Evolutionary conservation across 2,329 filamentous ascomycete genomes (phyloP).

Genomic region (Xylaria multiplex): DNA sequence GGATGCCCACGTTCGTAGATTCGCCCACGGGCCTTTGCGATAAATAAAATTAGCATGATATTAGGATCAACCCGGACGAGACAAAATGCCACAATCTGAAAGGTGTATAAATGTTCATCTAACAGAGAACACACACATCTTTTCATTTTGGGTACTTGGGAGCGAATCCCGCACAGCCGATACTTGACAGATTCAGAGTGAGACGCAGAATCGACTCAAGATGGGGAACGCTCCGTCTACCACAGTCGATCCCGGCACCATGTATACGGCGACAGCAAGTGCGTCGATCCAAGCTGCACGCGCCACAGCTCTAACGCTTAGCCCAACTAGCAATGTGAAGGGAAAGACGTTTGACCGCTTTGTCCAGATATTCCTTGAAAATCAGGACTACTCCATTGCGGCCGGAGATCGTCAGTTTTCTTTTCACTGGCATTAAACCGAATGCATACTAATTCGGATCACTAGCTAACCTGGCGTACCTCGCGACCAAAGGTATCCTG

Average conservation of each 20-base stretch:
- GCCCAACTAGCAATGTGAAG: constrained; percentile 58
- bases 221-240: constrained; percentile 34
- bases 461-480: constrained; percentile 55
- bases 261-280: constrained; percentile 38
- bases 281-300: constrained; percentile 36
- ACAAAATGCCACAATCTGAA: not conserved
- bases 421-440: not conserved
- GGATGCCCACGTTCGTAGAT: constrained; percentile 4
- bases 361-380: constrained; percentile 72
- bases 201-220: constrained; percentile 18
- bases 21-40: not conserved
- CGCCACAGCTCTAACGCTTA: constrained; percentile 57
- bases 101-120: not conserved
- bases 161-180: not conserved
- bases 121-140: not conserved
- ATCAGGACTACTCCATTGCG: constrained; percentile 63
- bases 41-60: not conserved
- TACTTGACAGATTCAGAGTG: not conserved
- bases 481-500: constrained; percentile 64
- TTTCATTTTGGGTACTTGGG: not conserved
- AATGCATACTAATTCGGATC: constrained; percentile 16
- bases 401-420: constrained; percentile 55
- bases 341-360: constrained; percentile 70
- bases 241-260: constrained; percentile 33
- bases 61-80: not conserved